Evolutionary conservation across 202 grass and related monocot genomes (phyloP), one percentile per base, ranked within the genome.

Genomic region (Setaria italica): DNA sequence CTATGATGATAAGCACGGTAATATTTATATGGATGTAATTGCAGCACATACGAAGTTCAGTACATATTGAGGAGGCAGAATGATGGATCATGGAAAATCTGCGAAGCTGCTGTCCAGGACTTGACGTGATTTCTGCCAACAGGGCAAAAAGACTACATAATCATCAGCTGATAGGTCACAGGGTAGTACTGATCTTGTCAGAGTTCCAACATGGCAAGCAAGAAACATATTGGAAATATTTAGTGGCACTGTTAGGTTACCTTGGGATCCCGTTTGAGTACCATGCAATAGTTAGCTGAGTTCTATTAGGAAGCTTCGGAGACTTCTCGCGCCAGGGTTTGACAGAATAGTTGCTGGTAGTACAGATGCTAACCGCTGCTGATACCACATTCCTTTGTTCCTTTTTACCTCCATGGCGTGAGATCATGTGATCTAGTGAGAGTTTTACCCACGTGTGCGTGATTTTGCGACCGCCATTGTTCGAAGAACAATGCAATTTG

Each of bases 11-110:
- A 45, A 80, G 9, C 50, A 84, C 66, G 51, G 46, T 33, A 46
- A 69, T 65, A 43, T 77, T 45, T 82, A 19, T 70, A 80, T 15
- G 42, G 5, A 21, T 87, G n/a, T 71, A 80, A 92, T 69, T 60
- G 64, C 90, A 99, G 96, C 56, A 90, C 90, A 53, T 99, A 99
- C 33, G 91, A 92, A 85, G 93, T 91, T 34, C 50, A 74, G 25
- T 99, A 99, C 80, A 85, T 49, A 63, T 57, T 99, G 68, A 99
- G 89, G 85, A 94, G 90, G 59, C 85, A 94, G 82, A 70, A 86
- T 21, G 91, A 94, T 75, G 51, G 87, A 84, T 96, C 92, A 17
- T 99, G 97, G 97, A 99, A 91, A 88, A 86, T 99, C 37, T 92
- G 68, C 29, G 77, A 85, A 54, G 93, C 91, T 65, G 64, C 41